These are phyloP conservation scores for Chaetomium strumarium DNA, from an alignment of 2,329 filamentous ascomycete genomes.

Conservation along the genomic window DNA sequence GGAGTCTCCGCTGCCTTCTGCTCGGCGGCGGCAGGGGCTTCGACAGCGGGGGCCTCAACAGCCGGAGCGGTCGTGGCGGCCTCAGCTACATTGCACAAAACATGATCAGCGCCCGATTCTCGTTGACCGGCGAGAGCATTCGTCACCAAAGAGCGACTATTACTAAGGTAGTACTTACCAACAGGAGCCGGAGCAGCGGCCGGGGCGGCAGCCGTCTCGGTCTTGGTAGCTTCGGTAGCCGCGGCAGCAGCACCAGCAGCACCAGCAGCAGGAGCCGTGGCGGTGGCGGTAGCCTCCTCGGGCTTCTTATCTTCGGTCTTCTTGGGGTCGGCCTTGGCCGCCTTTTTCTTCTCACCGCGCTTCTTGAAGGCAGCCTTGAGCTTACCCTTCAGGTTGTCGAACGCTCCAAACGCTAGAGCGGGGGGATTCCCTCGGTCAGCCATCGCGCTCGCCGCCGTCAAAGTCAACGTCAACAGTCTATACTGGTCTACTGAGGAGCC, in stretches of 20 bases:
- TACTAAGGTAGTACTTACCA: conserved; percentile 23
- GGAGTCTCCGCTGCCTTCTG: too few relatives aligned
- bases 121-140: neutral
- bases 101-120: neutral
- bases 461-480: neutral
- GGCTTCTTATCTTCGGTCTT: conserved; percentile 25
- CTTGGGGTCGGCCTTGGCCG: conserved; percentile 27
- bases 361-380: conserved; percentile 49
- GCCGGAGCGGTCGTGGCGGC: conserved; percentile 16
- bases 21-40: neutral
- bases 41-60: neutral
- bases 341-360: conserved; percentile 34
- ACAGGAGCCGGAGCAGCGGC: conserved; percentile 16
- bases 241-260: conserved; percentile 21
- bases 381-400: conserved; percentile 52
- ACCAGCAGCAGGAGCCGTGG: conserved; percentile 25
- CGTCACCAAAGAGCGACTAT: neutral
- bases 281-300: conserved; percentile 28
- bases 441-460: neutral
- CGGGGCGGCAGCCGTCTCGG: conserved; percentile 28
- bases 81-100: conserved; percentile 5
- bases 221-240: conserved; percentile 27
- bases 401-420: conserved; percentile 40
- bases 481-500: neutral
- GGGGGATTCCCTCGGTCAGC: neutral